Base-by-base conservation (phyloP, 2,329 filamentous ascomycete species). In the Myriangium duriaei region DNA sequence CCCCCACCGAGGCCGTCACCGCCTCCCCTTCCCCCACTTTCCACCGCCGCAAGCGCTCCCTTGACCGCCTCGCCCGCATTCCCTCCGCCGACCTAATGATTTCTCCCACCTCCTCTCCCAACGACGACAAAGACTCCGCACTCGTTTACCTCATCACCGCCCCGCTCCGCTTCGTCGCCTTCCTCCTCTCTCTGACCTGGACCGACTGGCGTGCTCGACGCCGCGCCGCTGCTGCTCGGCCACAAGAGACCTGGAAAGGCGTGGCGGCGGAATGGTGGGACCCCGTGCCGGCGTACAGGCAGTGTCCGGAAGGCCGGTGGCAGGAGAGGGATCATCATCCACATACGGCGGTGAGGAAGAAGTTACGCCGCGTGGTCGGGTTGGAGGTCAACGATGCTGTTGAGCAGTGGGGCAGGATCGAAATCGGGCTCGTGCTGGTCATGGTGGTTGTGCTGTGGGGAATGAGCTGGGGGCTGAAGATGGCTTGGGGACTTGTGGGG, bases 381-480 rank as follows among this genome's bases (percentile, higher is more conserved):
- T 16, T 39, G 30, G 36, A 39, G 36, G 16, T 39, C 9, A 19
- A 19, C 16, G 36, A 39, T 39, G 36, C 36, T 10, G 24, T 32
- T 19, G 36, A 21, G 18, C 30, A 32, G 30, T 32, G 30, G 18
- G 36, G 30, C n/a, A 4, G 18, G 29, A 17, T 39, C 9, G 26
- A 15, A n/a, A n/a, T 17, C 13, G 3, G 21, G 4, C 15, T 39
- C 6, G 14, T 39, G 2, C 19, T 17, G 10, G 36, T 29, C 2
- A 12, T 39, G 32, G 32, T 19, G 17, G 29, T 14, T 5, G 29
- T 33, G 17, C 11, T 33, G n/a, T 12, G 15, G 10, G 29, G 16
- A 4, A 13, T 16, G n/a, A 32, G 36, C 29, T 16, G 32, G n/a
- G 11, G 24, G 30, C 26, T 26, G 11, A 37, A 29, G 28, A 30